phyloP scores from a whole-genome alignment of 257 asterid genomes.

The Avicennia marina region DNA sequence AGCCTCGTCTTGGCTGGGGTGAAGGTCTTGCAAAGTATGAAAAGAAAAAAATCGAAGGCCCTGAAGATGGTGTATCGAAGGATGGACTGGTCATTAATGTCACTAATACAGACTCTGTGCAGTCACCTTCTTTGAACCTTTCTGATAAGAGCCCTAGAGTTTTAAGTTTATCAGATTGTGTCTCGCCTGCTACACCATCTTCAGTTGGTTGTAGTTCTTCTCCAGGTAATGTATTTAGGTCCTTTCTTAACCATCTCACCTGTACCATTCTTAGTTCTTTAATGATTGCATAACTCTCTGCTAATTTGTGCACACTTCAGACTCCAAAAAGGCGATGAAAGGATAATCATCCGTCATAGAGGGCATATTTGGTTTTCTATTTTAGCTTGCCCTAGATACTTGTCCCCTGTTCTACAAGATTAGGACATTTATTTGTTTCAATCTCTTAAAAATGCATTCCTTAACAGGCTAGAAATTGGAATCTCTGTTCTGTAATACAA shows the following conservation, averaged over 20 bases:
- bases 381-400: no score
- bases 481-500: no score
- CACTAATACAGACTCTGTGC: slow-evolving; percentile 39
- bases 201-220: slow-evolving; percentile 86
- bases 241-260: neutral
- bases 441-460: no score
- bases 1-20: slow-evolving; percentile 98
- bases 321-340: neutral
- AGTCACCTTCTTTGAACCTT: slow-evolving; percentile 29
- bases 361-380: no score
- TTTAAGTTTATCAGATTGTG: slow-evolving; percentile 45
- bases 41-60: slow-evolving; percentile 78
- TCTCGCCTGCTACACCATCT: slow-evolving; percentile 74
- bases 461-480: no score
- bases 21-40: slow-evolving; percentile 96
- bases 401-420: no score
- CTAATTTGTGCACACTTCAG: neutral
- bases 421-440: no score
- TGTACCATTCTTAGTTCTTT: neutral
- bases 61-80: slow-evolving; percentile 48
- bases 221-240: slow-evolving; percentile 49
- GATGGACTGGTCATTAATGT: slow-evolving; percentile 30
- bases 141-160: slow-evolving; percentile 61
- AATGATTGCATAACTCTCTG: neutral
- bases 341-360: no score